Evolutionary conservation across 495 filamentous ascomycete species (phyloP).

Genomic region (Elasticomyces elasticus): DNA sequence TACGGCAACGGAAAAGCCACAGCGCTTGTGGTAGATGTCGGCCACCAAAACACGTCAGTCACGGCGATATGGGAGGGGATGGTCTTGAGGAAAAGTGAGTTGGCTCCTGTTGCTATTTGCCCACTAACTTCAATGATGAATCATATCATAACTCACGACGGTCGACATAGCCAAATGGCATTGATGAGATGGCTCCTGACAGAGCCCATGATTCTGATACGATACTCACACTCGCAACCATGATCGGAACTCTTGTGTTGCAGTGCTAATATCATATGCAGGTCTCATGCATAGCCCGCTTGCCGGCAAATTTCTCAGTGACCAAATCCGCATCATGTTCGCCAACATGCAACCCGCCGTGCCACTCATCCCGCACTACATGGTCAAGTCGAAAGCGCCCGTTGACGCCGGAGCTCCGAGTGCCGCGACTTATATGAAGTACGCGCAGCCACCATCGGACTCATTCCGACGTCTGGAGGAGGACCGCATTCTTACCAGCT

Average conservation of each 20-base stretch:
- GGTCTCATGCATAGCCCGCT: conserved; percentile 73
- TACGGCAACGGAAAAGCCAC: conserved; percentile 89
- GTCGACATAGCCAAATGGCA: conserved; percentile 19
- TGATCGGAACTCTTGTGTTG: not conserved
- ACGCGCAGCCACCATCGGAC: conserved; percentile 51
- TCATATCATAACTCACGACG: conserved; percentile 15
- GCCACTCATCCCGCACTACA: conserved; percentile 73
- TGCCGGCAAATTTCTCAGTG: conserved; percentile 79
- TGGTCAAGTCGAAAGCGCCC: conserved; percentile 71
- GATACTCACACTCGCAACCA: not conserved
- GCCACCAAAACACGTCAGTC: conserved; percentile 81
- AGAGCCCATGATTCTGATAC: conserved; percentile 2
- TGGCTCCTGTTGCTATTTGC: not conserved
- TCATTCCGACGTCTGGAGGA: conserved; percentile 77
- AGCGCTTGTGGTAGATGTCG: conserved; percentile 83
- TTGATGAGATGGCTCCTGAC: conserved; percentile 21
- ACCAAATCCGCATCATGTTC: conserved; percentile 76
- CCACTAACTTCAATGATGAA: conserved; percentile 4
- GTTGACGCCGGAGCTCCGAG: conserved; percentile 81
- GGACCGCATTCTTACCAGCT: conserved; percentile 85
- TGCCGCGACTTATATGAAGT: conserved; percentile 58
- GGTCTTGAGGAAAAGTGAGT: conserved; percentile 63
- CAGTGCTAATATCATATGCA: conserved; percentile 10
- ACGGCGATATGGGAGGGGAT: conserved; percentile 90
- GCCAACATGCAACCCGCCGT: conserved; percentile 64